A percentile compares a stretch with the other conserved stretches of the same genome.
These are phyloP conservation scores for Suillus plorans DNA, from an alignment of 768 basidiomycete species.

Conservation along the genomic window DNA sequence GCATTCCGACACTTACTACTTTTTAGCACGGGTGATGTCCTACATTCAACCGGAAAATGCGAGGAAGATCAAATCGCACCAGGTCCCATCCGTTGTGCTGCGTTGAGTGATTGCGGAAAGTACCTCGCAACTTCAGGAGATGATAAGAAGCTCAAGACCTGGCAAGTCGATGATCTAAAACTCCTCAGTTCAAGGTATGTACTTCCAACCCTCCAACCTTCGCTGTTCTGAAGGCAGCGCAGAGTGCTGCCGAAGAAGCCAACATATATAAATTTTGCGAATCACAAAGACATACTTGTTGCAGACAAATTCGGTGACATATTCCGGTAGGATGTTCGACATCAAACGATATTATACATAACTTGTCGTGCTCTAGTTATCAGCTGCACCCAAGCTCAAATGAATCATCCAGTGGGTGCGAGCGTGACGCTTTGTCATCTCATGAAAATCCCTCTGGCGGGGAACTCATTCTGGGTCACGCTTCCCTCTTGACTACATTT, in stretches of 20 bases:
- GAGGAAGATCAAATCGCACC: conserved; percentile 35
- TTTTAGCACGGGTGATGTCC: conserved; percentile 52
- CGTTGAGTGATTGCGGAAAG: conserved; percentile 41
- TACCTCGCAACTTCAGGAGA: conserved; percentile 69
- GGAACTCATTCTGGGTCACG: conserved; percentile 79
- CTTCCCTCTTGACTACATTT: conserved; percentile 78
- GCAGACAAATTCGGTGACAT: conserved; percentile 97
- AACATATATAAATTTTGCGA: conserved; percentile 65
- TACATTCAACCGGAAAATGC: conserved; percentile 42
- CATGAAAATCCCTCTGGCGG: conserved; percentile 73
- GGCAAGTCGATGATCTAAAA: conserved; percentile 57
- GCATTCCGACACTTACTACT: conserved; percentile 10
- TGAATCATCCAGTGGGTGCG: conserved; percentile 25
- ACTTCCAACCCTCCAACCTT: background rate
- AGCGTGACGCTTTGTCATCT: conserved; percentile 41
- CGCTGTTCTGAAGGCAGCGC: conserved; percentile 5
- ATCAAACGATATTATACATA: background rate
- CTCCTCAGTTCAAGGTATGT: conserved; percentile 63
- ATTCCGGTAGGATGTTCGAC: conserved; percentile 56
- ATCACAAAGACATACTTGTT: conserved; percentile 66
- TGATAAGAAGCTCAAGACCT: conserved; percentile 80
- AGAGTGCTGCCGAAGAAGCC: conserved; percentile 87
- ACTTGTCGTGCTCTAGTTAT: conserved; percentile 46
- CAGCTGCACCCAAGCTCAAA: conserved; percentile 40
- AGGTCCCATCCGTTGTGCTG: conserved; percentile 61